phyloP scores from a whole-genome alignment of 2,329 filamentous ascomycete genomes.

The Alternaria sp. region DNA sequence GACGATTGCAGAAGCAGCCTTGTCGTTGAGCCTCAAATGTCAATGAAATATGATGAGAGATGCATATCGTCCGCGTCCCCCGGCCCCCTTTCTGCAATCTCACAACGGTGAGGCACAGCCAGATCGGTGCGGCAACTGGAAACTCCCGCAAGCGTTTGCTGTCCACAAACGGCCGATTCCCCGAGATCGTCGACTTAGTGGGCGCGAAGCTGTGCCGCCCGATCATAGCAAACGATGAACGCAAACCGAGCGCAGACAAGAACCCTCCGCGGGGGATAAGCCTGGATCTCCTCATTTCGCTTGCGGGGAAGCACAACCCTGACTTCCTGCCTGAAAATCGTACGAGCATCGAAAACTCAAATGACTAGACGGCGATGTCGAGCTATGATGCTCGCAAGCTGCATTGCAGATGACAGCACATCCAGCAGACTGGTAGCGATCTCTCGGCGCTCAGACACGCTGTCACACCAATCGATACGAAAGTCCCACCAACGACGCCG shows the following conservation, averaged over 20 bases:
- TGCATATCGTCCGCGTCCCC: constrained; percentile 1
- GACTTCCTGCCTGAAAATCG: constrained; percentile 7
- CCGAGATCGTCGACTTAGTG: constrained; percentile 9
- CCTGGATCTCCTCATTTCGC: constrained; percentile 13
- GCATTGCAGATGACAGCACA: constrained; percentile 2
- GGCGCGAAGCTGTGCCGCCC: background rate
- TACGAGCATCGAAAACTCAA: constrained; percentile 10
- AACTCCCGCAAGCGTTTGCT: constrained; percentile 4
- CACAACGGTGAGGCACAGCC: constrained; percentile 11
- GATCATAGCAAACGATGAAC: constrained; percentile 5
- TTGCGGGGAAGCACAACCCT: constrained; percentile 13
- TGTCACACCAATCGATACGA: background rate
- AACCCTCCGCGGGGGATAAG: constrained; percentile 3
- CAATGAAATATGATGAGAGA: background rate
- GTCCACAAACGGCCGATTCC: constrained; percentile 2
- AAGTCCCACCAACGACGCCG: background rate
- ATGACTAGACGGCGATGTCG: constrained; percentile 1
- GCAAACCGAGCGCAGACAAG: constrained; percentile 5
- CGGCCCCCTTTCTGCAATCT: constrained; percentile 9
- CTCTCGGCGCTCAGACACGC: constrained; percentile 1
- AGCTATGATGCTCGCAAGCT: constrained; percentile 7
- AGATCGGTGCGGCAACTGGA: constrained; percentile 9
- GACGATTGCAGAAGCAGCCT: background rate
- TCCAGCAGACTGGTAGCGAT: constrained; percentile 8
- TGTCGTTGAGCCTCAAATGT: background rate